Conservation (phyloP, 2,329 filamentous ascomycete genomes). For the Sarocladiaceae sp. region DNA sequence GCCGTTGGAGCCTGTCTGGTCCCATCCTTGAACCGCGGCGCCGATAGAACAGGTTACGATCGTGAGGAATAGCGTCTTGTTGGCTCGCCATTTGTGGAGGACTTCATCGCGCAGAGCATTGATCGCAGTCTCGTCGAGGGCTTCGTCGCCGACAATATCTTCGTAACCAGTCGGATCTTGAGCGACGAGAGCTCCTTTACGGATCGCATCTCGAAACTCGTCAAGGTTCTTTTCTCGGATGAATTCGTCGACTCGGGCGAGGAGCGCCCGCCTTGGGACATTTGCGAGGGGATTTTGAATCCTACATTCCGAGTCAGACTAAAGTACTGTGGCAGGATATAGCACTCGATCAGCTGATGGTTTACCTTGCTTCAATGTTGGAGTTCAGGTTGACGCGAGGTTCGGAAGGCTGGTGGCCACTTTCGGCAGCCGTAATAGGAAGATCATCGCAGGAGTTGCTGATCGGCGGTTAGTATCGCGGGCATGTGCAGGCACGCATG, state of each 20-base stretch:
- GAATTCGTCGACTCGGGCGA: conserved; percentile 54
- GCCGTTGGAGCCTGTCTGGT: conserved; percentile 58
- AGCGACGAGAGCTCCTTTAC: conserved; percentile 67
- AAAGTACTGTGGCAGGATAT: background rate
- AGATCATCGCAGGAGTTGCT: conserved; percentile 6
- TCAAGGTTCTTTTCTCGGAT: conserved; percentile 51
- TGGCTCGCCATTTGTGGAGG: conserved; percentile 62
- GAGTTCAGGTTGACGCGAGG: conserved; percentile 36
- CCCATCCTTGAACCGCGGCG: conserved; percentile 65
- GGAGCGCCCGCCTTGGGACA: conserved; percentile 42
- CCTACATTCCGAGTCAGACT: conserved; percentile 20
- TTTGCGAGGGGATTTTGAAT: conserved; percentile 46
- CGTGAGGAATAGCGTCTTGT: conserved; percentile 56
- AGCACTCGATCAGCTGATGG: background rate
- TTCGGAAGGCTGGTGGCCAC: conserved; percentile 25
- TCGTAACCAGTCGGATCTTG: conserved; percentile 61
- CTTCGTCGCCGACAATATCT: conserved; percentile 47
- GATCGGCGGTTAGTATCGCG: background rate
- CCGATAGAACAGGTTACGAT: conserved; percentile 63
- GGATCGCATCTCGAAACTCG: conserved; percentile 52
- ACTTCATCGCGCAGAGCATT: conserved; percentile 54
- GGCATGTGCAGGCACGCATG: background rate
- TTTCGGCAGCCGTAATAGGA: conserved; percentile 21
- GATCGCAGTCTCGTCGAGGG: conserved; percentile 55
- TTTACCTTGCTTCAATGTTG: conserved; percentile 40